Percentiles rank a stretch among this genome's conserved stretches.
phyloP scores from a whole-genome alignment of 129 eudicot species.

The Flaveria trinervia region DNA sequence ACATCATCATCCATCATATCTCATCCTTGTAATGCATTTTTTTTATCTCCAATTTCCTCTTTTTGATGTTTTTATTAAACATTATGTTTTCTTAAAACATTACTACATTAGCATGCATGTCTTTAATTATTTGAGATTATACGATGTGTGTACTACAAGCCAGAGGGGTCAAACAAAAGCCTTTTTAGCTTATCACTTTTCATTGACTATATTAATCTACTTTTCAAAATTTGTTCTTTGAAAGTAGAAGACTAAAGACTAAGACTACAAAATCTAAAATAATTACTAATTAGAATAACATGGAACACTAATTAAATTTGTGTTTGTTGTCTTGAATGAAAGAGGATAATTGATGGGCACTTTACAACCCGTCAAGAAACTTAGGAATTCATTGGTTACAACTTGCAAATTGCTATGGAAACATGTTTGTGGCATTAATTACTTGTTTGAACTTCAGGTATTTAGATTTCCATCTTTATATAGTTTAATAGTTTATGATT shows the following conservation, averaged over 20 bases:
- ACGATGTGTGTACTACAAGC: slow-evolving; percentile 29
- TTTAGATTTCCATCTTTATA: too few species aligned
- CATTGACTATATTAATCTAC: slow-evolving; percentile 28
- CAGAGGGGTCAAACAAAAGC: slow-evolving; percentile 31
- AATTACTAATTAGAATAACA: background rate
- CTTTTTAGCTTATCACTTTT: slow-evolving; percentile 35
- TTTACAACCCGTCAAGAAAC: too few species aligned
- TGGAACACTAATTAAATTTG: background rate
- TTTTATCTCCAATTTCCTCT: slow-evolving; percentile 20
- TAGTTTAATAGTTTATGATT: too few species aligned
- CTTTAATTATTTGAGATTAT: slow-evolving; percentile 12
- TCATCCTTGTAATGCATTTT: slow-evolving; percentile 14
- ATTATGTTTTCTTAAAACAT: slow-evolving; percentile 30
- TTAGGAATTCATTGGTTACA: too few species aligned
- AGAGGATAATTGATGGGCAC: too few species aligned
- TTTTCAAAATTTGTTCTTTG: slow-evolving; percentile 23
- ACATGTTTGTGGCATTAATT: too few species aligned
- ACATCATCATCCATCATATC: slow-evolving; percentile 5
- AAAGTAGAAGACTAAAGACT: background rate
- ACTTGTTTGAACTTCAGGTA: too few species aligned
- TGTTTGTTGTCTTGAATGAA: too few species aligned
- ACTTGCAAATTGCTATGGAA: too few species aligned
- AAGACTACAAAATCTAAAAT: background rate
- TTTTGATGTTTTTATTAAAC: slow-evolving; percentile 35
- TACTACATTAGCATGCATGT: slow-evolving; percentile 10